Conservation (phyloP, 2,329 filamentous ascomycete genomes). For the Claviceps sp. region DNA sequence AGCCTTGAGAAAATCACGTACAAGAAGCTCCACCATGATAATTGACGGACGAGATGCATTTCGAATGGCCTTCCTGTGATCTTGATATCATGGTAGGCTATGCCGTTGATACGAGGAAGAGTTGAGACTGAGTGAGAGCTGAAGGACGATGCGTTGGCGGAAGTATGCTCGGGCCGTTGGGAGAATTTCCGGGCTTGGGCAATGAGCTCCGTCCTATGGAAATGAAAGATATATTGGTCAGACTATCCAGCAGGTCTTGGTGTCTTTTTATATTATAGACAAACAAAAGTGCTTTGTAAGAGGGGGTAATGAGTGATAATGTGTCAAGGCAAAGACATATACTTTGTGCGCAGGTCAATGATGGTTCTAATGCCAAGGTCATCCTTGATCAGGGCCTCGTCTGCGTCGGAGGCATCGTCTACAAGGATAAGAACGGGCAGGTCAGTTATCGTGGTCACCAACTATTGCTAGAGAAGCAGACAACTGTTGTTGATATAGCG, state of each 20-base stretch:
- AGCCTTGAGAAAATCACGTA: constrained; percentile 18
- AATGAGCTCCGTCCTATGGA: constrained; percentile 54
- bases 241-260: background rate
- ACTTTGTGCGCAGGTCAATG: constrained; percentile 69
- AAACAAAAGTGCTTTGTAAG: no score
- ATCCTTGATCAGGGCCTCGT: constrained; percentile 45
- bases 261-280: background rate
- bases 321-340: constrained; percentile 8
- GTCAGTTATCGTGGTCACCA: background rate
- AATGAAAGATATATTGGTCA: background rate
- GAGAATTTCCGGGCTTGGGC: constrained; percentile 51
- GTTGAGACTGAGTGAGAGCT: constrained; percentile 37
- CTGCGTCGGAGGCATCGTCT: constrained; percentile 58
- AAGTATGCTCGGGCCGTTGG: constrained; percentile 23
- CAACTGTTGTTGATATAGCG: background rate
- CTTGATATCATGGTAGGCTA: constrained; percentile 54
- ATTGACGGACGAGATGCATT: constrained; percentile 48
- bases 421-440: background rate
- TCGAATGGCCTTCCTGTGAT: constrained; percentile 64
- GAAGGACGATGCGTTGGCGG: constrained; percentile 25
- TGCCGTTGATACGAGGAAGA: constrained; percentile 47
- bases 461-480: background rate
- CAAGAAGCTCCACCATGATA: constrained; percentile 55
- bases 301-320: background rate
- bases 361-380: constrained; percentile 56